Conservation (phyloP, 495 filamentous ascomycete genomes). For the Acidomyces sp. region DNA sequence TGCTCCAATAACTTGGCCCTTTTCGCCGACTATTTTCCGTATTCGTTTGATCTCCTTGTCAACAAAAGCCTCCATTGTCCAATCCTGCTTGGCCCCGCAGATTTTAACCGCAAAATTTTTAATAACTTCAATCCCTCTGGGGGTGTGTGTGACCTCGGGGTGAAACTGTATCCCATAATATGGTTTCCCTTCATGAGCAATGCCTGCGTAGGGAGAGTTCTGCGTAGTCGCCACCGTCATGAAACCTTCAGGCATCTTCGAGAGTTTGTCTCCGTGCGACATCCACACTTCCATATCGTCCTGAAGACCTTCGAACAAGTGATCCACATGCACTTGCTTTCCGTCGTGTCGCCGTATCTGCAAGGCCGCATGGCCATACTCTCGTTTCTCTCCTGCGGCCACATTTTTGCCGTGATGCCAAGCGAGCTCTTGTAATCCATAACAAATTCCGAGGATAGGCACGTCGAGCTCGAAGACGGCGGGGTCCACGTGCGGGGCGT, state of each 20-base stretch:
- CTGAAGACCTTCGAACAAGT: slow-evolving; percentile 57
- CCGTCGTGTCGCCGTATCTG: slow-evolving; percentile 38
- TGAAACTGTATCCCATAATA: slow-evolving; percentile 78
- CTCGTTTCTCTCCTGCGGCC: slow-evolving; percentile 52
- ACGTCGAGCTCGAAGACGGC: slow-evolving; percentile 66
- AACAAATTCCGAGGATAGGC: slow-evolving; percentile 68
- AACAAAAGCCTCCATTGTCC: slow-evolving; percentile 73
- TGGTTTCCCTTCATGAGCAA: slow-evolving; percentile 57
- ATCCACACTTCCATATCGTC: slow-evolving; percentile 64
- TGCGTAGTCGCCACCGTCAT: slow-evolving; percentile 54
- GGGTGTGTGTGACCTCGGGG: slow-evolving; percentile 68
- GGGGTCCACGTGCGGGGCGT: slow-evolving; percentile 64
- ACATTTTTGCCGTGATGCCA: slow-evolving; percentile 63
- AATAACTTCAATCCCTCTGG: slow-evolving; percentile 49
- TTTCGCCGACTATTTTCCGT: slow-evolving; percentile 59
- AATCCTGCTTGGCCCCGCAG: slow-evolving; percentile 58
- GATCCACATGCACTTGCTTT: slow-evolving; percentile 46
- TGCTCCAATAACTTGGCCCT: slow-evolving; percentile 71
- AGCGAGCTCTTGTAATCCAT: slow-evolving; percentile 72
- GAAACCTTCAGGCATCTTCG: slow-evolving; percentile 56
- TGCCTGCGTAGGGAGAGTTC: slow-evolving; percentile 69
- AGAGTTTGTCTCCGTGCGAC: slow-evolving; percentile 79
- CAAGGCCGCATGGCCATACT: slow-evolving; percentile 57
- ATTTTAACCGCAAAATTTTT: slow-evolving; percentile 72
- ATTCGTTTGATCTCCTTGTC: slow-evolving; percentile 68